Conservation (phyloP, 176 grass and related monocot species). For the Zea mays region Zm-B73-REFERENCE-NAM-5.0 NC_050100.1:170950501-170951000, state of each 20-base stretch:
- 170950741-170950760: not conserved
- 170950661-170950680: not conserved
- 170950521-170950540: not conserved
- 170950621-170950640: slow-evolving; percentile 10
- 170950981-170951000: not conserved
- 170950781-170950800: not conserved
- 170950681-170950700: slow-evolving; percentile 1
- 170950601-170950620: not conserved
- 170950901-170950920: not conserved
- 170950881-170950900: not conserved
- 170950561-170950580: not conserved
- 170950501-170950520: not conserved
- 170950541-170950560: not conserved
- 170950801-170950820: not conserved
- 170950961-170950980: not conserved
- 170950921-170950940: too few relatives aligned
- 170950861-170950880: not conserved
- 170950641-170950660: not conserved
- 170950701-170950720: not conserved
- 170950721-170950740: not conserved
- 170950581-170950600: not conserved
- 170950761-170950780: not conserved
- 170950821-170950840: not conserved
- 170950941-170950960: not conserved
- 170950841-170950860: not conserved